Evolutionary conservation across 2,329 filamentous ascomycete species (phyloP).

Genomic region (Ascochyta fabae): DNA sequence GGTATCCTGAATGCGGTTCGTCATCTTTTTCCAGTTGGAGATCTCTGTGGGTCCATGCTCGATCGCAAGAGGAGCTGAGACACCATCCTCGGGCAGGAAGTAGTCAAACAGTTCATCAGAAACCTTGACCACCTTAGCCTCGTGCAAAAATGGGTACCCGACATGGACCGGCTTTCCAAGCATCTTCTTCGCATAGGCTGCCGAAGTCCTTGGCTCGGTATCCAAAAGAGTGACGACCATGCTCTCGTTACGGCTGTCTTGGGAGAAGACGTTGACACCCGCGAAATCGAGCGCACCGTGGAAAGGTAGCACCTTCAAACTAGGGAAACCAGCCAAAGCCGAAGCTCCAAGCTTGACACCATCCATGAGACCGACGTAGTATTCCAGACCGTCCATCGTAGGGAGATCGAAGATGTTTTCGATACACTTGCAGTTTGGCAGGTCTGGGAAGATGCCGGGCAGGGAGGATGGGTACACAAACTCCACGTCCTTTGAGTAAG

Average conservation of each 20-base stretch:
- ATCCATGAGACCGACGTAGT: conserved; percentile 80
- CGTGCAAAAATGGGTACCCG: conserved; percentile 93
- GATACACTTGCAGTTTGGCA: conserved; percentile 85
- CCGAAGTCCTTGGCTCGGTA: conserved; percentile 72
- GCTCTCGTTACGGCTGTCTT: conserved; percentile 95
- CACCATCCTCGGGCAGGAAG: conserved; percentile 69
- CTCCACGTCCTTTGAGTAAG: conserved; percentile 77
- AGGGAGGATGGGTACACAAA: conserved; percentile 88
- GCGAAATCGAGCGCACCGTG: conserved; percentile 83
- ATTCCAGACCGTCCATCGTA: conserved; percentile 85
- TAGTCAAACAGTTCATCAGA: conserved; percentile 96
- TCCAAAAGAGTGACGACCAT: conserved; percentile 87
- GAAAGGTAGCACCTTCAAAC: conserved; percentile 83
- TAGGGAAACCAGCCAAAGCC: conserved; percentile 93
- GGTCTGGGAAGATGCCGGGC: conserved; percentile 86
- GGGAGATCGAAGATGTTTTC: conserved; percentile 97
- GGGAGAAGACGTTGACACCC: conserved; percentile 92
- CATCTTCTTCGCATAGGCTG: conserved; percentile 76
- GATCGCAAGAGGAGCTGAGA: conserved; percentile 66
- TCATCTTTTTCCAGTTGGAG: conserved; percentile 82
- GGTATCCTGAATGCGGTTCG: conserved; percentile 79
- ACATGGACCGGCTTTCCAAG: conserved; percentile 88
- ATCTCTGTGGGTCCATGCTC: conserved; percentile 80
- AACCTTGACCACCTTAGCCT: conserved; percentile 86
- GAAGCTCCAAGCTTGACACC: conserved; percentile 81